Percentiles rank a stretch among this genome's conserved stretches.
These are phyloP conservation scores for Marsdenia floribunda DNA, from an alignment of 257 asterid genomes.

Conservation along the genomic window DNA sequence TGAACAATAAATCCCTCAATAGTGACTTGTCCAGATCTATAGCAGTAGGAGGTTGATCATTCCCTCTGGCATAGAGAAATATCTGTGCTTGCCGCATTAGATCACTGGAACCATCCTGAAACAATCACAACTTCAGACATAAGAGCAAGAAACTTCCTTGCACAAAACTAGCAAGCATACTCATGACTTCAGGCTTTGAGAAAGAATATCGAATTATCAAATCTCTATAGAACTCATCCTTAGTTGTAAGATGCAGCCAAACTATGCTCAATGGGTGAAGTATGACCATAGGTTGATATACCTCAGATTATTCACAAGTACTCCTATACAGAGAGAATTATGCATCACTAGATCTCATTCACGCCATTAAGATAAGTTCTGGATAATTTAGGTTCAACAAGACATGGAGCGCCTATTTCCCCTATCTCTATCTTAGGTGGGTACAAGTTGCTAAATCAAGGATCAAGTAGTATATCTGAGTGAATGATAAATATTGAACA, in stretches of 20 bases:
- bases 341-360: neutral
- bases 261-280: neutral
- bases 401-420: neutral
- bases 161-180: neutral
- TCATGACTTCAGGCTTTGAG: neutral
- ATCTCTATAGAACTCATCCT: neutral
- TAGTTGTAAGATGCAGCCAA: neutral
- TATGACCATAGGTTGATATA: neutral
- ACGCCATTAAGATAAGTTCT: neutral
- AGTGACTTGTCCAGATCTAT: conserved; percentile 78
- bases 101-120: conserved; percentile 77
- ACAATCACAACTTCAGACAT: conserved; percentile 15
- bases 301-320: neutral
- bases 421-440: neutral
- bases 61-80: conserved; percentile 85
- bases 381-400: neutral
- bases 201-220: neutral
- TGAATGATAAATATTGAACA: neutral
- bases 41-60: conserved; percentile 75
- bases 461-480: neutral
- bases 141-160: neutral
- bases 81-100: conserved; percentile 80
- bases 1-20: conserved; percentile 73
- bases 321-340: neutral
- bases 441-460: neutral